These are phyloP conservation scores for Penicillium soppii DNA, from an alignment of 495 filamentous ascomycete species.

Conservation along the genomic window DNA sequence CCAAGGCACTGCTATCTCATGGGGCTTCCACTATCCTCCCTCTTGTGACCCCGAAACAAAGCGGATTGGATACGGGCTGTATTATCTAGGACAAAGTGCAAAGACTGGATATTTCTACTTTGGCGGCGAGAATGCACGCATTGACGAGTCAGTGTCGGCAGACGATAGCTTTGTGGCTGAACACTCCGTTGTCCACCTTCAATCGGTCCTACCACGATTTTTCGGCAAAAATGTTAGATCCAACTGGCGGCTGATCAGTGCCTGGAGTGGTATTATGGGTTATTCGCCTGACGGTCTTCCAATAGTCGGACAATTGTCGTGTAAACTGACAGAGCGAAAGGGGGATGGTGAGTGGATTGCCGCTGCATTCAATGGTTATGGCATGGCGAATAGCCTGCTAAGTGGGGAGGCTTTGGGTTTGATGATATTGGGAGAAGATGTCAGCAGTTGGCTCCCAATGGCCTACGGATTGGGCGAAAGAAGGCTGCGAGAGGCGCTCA, in stretches of 20 bases:
- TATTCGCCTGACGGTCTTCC: constrained; percentile 67
- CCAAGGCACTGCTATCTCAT: constrained; percentile 26
- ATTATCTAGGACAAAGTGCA: constrained; percentile 73
- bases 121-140: constrained; percentile 60
- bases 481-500: constrained; percentile 19
- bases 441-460: constrained; percentile 18
- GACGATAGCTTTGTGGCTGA: constrained; percentile 49
- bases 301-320: constrained; percentile 67
- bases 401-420: constrained; percentile 64
- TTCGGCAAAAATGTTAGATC: constrained; percentile 37
- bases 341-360: constrained; percentile 51
- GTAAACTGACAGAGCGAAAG: constrained; percentile 38
- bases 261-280: constrained; percentile 86
- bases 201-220: constrained; percentile 26
- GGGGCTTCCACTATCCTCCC: constrained; percentile 33
- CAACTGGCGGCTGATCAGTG: constrained; percentile 36
- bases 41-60: constrained; percentile 15
- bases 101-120: constrained; percentile 43
- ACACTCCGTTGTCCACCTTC: constrained; percentile 27
- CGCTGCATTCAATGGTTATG: constrained; percentile 72
- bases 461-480: constrained; percentile 24
- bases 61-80: constrained; percentile 61
- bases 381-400: constrained; percentile 76
- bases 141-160: constrained; percentile 56
- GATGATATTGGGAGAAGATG: constrained; percentile 16